These are phyloP conservation scores for Xylaria venustula DNA, from an alignment of 495 filamentous ascomycete species.

Conservation along the genomic window DNA sequence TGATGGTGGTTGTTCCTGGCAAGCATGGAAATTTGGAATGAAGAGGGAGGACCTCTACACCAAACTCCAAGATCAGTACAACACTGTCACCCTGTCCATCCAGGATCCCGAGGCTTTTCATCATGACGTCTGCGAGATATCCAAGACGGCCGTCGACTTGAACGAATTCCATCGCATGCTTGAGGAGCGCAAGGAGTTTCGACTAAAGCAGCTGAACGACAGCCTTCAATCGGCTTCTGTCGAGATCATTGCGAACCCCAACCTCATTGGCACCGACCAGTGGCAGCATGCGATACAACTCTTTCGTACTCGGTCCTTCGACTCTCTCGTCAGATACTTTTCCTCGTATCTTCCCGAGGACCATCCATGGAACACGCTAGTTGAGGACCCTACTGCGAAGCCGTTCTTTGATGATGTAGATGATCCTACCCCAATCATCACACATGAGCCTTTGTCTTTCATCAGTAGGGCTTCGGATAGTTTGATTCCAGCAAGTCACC, in stretches of 20 bases:
- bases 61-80: constrained; percentile 35
- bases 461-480: constrained; percentile 6
- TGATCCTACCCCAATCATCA: constrained; percentile 35
- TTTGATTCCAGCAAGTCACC: constrained; percentile 25
- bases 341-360: constrained; percentile 48
- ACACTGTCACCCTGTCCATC: constrained; percentile 30
- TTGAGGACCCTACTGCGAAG: constrained; percentile 25
- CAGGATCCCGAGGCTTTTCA: constrained; percentile 34
- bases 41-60: constrained; percentile 35
- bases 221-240: constrained; percentile 48
- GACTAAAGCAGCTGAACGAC: constrained; percentile 45
- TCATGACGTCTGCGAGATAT: constrained; percentile 41
- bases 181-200: constrained; percentile 44
- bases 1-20: constrained; percentile 43
- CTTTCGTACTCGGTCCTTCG: constrained; percentile 50
- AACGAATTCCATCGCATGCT: constrained; percentile 49
- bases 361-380: constrained; percentile 35
- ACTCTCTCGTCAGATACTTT: constrained; percentile 53
- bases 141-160: constrained; percentile 35
- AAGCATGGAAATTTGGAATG: constrained; percentile 49
- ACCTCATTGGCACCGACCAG: constrained; percentile 48
- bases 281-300: constrained; percentile 51
- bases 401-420: constrained; percentile 37
- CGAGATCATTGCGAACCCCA: constrained; percentile 52
- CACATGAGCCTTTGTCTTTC: constrained; percentile 42